Conservation (phyloP, 2,329 filamentous ascomycete genomes). For the Onygenales sp. region DNA sequence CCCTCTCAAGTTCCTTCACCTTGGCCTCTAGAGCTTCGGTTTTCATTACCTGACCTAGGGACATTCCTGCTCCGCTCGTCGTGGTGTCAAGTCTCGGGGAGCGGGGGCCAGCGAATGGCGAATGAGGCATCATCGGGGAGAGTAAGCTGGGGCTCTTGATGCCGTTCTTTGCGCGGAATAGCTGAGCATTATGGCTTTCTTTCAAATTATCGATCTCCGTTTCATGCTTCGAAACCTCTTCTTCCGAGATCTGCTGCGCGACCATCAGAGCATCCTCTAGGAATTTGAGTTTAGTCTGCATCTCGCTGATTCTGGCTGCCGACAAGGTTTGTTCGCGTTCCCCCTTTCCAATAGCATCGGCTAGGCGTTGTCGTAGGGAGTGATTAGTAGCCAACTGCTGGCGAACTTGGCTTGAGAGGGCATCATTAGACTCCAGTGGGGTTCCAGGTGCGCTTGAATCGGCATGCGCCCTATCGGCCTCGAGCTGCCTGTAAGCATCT, state of each 20-base stretch:
- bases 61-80: constrained; percentile 50
- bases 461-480: constrained; percentile 56
- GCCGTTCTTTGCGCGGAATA: constrained; percentile 59
- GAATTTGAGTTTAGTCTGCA: constrained; percentile 69
- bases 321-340: constrained; percentile 75
- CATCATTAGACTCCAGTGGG: constrained; percentile 17
- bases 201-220: constrained; percentile 69
- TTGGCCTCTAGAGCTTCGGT: constrained; percentile 66
- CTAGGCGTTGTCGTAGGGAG: constrained; percentile 63
- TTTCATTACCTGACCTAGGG: constrained; percentile 59
- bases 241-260: constrained; percentile 80
- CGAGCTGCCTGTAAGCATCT: constrained; percentile 64
- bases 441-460: constrained; percentile 42
- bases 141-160: constrained; percentile 35
- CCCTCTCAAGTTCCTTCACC: constrained; percentile 76
- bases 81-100: constrained; percentile 53
- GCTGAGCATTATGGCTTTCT: constrained; percentile 66
- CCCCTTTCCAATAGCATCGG: constrained; percentile 70
- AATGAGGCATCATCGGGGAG: constrained; percentile 51
- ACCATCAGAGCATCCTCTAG: constrained; percentile 77
- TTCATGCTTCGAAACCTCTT: constrained; percentile 67
- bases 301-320: constrained; percentile 68
- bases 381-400: constrained; percentile 72
- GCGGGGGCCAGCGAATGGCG: constrained; percentile 52
- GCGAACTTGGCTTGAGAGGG: constrained; percentile 68